These are phyloP conservation scores for Graphilbum ipis-grandicollis DNA, from an alignment of 2,329 filamentous ascomycete genomes.

Conservation along the genomic window DNA sequence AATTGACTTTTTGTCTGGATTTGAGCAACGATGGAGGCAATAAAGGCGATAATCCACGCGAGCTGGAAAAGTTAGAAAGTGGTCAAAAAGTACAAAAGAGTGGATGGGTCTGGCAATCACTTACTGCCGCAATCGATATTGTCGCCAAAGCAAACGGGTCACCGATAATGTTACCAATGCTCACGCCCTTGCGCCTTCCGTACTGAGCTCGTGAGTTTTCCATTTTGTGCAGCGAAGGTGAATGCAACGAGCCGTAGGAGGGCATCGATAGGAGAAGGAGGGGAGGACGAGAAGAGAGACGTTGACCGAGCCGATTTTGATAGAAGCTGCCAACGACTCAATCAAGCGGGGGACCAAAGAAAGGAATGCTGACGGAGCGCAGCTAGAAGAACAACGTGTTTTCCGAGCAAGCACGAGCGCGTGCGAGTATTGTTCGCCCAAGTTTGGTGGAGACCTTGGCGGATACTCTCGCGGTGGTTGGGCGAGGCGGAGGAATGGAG, in stretches of 20 bases:
- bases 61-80: conserved; percentile 47
- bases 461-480: no score
- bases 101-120: no score
- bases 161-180: conserved; percentile 76
- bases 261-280: conserved; percentile 32
- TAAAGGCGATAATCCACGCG: conserved; percentile 86
- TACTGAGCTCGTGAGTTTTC: conserved; percentile 46
- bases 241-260: conserved; percentile 54
- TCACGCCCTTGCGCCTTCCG: conserved; percentile 43
- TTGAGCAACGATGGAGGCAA: conserved; percentile 63
- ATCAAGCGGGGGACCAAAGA: no score
- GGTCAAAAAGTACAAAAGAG: no score
- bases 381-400: no score
- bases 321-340: no score
- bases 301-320: no score
- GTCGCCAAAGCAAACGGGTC: conserved; percentile 94
- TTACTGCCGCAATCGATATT: conserved; percentile 76
- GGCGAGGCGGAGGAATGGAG: no score
- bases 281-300: neutral
- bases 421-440: no score
- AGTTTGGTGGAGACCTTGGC: no score
- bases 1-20: conserved; percentile 36
- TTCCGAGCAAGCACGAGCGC: no score
- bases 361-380: no score
- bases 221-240: conserved; percentile 68